phyloP scores from a whole-genome alignment of 345 rosid genomes.

The Syzygium jambos region DNA sequence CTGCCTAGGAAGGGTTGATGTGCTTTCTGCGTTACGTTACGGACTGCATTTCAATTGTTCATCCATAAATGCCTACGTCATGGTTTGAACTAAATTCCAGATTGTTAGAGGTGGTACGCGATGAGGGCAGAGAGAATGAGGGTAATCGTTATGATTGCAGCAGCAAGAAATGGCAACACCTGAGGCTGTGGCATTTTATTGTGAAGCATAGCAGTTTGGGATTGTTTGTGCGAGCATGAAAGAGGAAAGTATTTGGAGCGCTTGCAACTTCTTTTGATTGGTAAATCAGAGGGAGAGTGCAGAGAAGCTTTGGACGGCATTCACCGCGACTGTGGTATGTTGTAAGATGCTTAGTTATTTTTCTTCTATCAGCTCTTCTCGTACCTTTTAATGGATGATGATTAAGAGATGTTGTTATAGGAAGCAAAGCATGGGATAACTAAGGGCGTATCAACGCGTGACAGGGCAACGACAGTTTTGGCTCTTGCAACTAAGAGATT shows the following conservation, averaged over 20 bases:
- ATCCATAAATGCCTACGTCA: too few species aligned
- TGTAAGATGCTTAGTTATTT: background rate
- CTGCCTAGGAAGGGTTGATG: too few species aligned
- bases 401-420: constrained; percentile 2
- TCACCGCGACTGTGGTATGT: constrained; percentile 77
- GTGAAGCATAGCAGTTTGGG: constrained; percentile 74
- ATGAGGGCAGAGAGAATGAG: constrained; percentile 90
- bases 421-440: constrained; percentile 81
- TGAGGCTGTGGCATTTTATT: constrained; percentile 83
- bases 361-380: background rate
- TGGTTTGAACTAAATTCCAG: constrained; percentile 13
- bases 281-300: constrained; percentile 41
- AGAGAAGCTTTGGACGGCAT: constrained; percentile 72
- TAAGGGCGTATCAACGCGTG: constrained; percentile 68
- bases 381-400: background rate
- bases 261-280: constrained; percentile 56
- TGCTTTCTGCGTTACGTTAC: too few species aligned
- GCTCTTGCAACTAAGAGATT: too few species aligned
- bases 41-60: too few species aligned
- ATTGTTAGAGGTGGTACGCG: constrained; percentile 70
- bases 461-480: background rate
- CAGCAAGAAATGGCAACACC: constrained; percentile 55
- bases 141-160: constrained; percentile 85
- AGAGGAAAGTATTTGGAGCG: constrained; percentile 59
- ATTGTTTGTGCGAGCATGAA: constrained; percentile 80